phyloP scores from a whole-genome alignment of 805 yeast species.

The Starmerella bombicola region DNA sequence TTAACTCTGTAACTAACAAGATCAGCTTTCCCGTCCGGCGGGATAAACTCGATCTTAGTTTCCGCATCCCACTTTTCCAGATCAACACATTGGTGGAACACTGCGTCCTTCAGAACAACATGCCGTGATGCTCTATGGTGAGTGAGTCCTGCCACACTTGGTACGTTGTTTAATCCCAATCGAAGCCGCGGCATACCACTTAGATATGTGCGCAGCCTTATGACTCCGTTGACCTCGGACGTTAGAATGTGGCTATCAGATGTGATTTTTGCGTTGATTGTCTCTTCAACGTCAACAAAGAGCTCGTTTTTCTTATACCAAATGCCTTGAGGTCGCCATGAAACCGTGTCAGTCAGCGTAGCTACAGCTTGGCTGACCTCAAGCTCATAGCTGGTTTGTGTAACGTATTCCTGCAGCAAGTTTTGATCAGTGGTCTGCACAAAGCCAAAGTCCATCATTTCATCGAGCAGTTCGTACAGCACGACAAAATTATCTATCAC shows the following conservation, averaged over 20 bases:
- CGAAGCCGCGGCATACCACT: slow-evolving; percentile 83
- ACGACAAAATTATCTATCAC: slow-evolving; percentile 61
- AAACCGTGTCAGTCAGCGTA: slow-evolving; percentile 62
- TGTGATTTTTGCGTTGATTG: slow-evolving; percentile 48
- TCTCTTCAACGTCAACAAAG: slow-evolving; percentile 74
- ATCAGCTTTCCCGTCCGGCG: slow-evolving; percentile 81
- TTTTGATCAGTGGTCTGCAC: slow-evolving; percentile 73
- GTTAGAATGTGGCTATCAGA: slow-evolving; percentile 33
- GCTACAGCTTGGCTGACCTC: slow-evolving; percentile 44
- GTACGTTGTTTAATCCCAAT: slow-evolving; percentile 50
- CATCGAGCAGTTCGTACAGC: slow-evolving; percentile 74
- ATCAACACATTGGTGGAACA: slow-evolving; percentile 82
- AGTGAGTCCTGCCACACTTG: slow-evolving; percentile 15
- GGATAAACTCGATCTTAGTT: slow-evolving; percentile 59
- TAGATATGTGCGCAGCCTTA: slow-evolving; percentile 60
- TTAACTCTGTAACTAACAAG: slow-evolving; percentile 44
- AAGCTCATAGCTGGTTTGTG: slow-evolving; percentile 39
- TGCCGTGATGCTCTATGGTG: slow-evolving; percentile 22
- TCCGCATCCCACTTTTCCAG: slow-evolving; percentile 48
- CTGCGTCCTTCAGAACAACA: slow-evolving; percentile 48
- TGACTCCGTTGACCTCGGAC: slow-evolving; percentile 59
- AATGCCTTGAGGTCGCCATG: slow-evolving; percentile 91
- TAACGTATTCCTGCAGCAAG: slow-evolving; percentile 64
- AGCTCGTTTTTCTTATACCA: slow-evolving; percentile 80
- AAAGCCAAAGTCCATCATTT: slow-evolving; percentile 80